Conservation (phyloP, 148 eudicot genomes). For the Polygonum aviculare region DNA sequence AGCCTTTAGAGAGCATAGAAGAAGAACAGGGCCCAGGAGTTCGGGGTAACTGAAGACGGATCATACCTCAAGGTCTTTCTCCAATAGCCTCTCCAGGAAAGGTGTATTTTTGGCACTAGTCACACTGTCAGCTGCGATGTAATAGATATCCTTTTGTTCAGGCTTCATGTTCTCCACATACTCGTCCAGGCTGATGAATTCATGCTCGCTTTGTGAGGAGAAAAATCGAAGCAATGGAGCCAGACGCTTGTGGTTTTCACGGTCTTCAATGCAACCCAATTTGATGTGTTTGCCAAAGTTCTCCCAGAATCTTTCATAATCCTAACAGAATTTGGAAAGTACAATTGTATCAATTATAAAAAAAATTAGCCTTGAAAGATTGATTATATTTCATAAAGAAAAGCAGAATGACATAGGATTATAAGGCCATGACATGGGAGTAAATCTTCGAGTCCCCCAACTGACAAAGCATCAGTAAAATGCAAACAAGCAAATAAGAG, state of each 20-base stretch:
- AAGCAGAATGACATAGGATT: background rate
- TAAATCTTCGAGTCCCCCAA: background rate
- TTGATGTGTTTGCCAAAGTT: slow-evolving; percentile 88
- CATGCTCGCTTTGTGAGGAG: slow-evolving; percentile 83
- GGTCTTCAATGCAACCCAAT: slow-evolving; percentile 90
- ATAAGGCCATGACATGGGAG: background rate
- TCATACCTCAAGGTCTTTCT: slow-evolving; percentile 89
- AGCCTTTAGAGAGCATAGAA: slow-evolving; percentile 2
- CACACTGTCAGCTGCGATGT: slow-evolving; percentile 88
- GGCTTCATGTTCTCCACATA: slow-evolving; percentile 90
- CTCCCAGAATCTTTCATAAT: slow-evolving; percentile 89
- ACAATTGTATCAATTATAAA: background rate
- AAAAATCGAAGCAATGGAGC: slow-evolving; percentile 92
- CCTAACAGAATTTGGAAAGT: slow-evolving; percentile 30
- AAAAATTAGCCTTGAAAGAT: background rate
- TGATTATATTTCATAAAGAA: background rate
- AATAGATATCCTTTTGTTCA: slow-evolving; percentile 87
- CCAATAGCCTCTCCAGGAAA: slow-evolving; percentile 81
- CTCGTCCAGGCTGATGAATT: slow-evolving; percentile 90
- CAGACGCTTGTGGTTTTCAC: slow-evolving; percentile 82
- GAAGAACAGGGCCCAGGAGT: background rate
- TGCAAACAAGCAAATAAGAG: background rate
- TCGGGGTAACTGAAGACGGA: background rate
- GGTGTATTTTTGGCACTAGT: slow-evolving; percentile 86
- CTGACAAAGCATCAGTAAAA: background rate